phyloP scores from a whole-genome alignment of 164 flowering plant genomes.

The Santalum album region DNA sequence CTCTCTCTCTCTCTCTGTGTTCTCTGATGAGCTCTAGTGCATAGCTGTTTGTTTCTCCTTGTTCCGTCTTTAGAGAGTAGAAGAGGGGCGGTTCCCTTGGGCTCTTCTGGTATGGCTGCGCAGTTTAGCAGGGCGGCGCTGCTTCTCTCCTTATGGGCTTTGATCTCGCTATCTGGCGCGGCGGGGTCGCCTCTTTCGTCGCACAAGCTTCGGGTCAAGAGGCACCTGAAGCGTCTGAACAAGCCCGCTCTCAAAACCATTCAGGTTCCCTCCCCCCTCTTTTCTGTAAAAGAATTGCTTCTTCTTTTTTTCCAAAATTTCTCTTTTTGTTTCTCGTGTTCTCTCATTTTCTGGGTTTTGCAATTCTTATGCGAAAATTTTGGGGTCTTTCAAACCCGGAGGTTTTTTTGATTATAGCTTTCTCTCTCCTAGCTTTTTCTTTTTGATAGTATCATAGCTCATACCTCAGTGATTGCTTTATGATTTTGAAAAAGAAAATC shows the following conservation, averaged over 20 bases:
- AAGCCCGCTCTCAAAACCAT: constrained; percentile 65
- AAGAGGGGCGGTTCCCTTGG: background rate
- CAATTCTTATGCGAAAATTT: background rate
- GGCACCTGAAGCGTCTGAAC: constrained; percentile 76
- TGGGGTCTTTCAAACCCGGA: too few relatives aligned
- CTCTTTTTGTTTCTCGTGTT: too few relatives aligned
- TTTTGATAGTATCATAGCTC: too few relatives aligned
- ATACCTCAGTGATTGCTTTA: too few relatives aligned
- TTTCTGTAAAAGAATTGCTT: background rate
- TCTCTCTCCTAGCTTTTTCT: too few relatives aligned
- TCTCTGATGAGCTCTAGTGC: too few relatives aligned
- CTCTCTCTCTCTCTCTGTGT: too few relatives aligned
- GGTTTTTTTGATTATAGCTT: too few relatives aligned
- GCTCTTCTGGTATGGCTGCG: background rate
- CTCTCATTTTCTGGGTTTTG: background rate
- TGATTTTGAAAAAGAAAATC: too few relatives aligned
- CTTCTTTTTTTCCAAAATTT: too few relatives aligned
- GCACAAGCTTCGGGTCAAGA: constrained; percentile 67
- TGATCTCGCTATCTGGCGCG: constrained; percentile 20
- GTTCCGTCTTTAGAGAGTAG: too few relatives aligned
- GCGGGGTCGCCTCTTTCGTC: constrained; percentile 28
- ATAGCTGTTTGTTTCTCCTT: background rate
- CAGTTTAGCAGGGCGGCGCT: background rate
- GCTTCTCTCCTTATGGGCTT: constrained; percentile 6
- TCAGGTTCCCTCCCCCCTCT: constrained; percentile 31